Conservation (phyloP, 306 rosid species). For the Vigna reflexopilosa region DNA sequence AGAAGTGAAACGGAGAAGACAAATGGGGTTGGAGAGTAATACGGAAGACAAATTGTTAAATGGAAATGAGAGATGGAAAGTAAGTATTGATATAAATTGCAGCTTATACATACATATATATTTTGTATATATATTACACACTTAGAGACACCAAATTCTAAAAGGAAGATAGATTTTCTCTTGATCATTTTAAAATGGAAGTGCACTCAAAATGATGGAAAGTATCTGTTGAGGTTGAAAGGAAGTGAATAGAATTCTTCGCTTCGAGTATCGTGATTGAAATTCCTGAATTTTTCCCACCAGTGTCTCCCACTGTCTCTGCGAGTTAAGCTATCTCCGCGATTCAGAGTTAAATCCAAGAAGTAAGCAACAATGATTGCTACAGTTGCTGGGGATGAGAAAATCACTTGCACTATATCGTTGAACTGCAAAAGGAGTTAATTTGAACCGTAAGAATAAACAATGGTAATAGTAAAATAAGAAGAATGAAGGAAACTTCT, state of each 20-base stretch:
- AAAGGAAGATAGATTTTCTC: slow-evolving; percentile 2
- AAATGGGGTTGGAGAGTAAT: too few relatives aligned
- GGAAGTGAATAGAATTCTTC: slow-evolving; percentile 86
- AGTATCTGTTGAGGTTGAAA: slow-evolving; percentile 65
- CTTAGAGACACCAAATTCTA: not conserved
- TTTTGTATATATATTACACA: not conserved
- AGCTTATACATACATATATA: not conserved
- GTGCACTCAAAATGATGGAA: slow-evolving; percentile 69
- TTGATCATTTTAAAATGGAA: not conserved
- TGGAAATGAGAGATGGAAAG: too few relatives aligned
- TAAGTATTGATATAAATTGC: not conserved
- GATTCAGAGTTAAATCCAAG: slow-evolving; percentile 62
- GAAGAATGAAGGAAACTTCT: not conserved
- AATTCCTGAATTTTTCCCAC: slow-evolving; percentile 81
- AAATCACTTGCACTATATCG: slow-evolving; percentile 73
- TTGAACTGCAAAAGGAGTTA: slow-evolving; percentile 66
- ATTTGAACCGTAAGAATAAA: slow-evolving; percentile 9
- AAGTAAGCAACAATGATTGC: slow-evolving; percentile 69
- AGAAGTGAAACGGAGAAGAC: too few relatives aligned
- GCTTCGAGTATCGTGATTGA: slow-evolving; percentile 61
- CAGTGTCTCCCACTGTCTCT: slow-evolving; percentile 91
- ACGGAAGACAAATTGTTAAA: too few relatives aligned
- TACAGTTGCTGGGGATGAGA: slow-evolving; percentile 88
- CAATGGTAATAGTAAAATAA: not conserved
- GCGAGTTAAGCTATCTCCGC: slow-evolving; percentile 55